Evolutionary conservation across 1,284 basidiomycete genomes (phyloP).

Genomic region (Pholiota adiposa): DNA sequence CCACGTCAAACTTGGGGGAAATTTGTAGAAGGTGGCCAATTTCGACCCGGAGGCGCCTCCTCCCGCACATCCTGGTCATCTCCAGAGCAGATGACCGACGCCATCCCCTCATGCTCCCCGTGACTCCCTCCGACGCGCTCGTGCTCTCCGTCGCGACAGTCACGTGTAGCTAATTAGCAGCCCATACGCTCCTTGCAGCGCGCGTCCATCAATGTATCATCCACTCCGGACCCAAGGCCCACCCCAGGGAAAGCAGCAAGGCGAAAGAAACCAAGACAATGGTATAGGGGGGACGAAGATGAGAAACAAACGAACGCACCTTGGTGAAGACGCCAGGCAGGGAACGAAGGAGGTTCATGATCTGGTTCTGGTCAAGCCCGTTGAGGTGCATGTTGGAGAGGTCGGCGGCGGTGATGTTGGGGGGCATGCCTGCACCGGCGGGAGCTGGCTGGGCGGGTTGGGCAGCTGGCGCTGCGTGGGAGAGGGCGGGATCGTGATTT

Average conservation of each 20-base stretch:
- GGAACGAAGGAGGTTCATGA: slow-evolving; percentile 54
- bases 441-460: slow-evolving; percentile 30
- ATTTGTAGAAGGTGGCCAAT: not conserved
- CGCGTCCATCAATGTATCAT: slow-evolving; percentile 11
- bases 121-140: slow-evolving; percentile 40
- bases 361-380: slow-evolving; percentile 50
- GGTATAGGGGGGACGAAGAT: slow-evolving; percentile 9
- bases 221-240: not conserved
- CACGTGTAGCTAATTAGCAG: slow-evolving; percentile 45
- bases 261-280: slow-evolving; percentile 11
- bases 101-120: slow-evolving; percentile 32
- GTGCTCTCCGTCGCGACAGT: slow-evolving; percentile 45
- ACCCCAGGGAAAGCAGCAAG: not conserved
- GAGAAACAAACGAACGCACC: slow-evolving; percentile 34
- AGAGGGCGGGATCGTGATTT: slow-evolving; percentile 37
- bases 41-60: not conserved
- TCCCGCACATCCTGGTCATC: not conserved
- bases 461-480: slow-evolving; percentile 33
- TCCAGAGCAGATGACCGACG: not conserved
- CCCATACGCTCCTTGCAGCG: not conserved
- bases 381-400: slow-evolving; percentile 30
- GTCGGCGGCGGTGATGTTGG: slow-evolving; percentile 29
- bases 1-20: not conserved
- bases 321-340: slow-evolving; percentile 50
- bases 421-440: slow-evolving; percentile 24